phyloP scores from a whole-genome alignment of 2,329 filamentous ascomycete species.

The Magnaporthales sp. region DNA sequence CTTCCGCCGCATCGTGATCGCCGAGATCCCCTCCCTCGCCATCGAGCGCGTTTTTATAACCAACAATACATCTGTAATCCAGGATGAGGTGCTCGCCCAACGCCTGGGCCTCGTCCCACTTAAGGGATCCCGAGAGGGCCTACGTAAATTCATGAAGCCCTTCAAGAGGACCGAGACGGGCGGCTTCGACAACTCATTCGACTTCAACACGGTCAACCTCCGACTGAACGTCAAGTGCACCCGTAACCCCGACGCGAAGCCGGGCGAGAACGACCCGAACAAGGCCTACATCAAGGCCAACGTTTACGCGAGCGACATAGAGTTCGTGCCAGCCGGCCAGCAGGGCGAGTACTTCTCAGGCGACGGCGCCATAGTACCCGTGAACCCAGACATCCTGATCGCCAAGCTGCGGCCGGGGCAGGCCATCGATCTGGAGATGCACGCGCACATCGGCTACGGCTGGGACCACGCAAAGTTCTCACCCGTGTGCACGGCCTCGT shows the following conservation, averaged over 20 bases:
- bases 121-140: conserved; percentile 65
- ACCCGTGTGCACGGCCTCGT: conserved; percentile 88
- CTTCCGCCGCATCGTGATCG: conserved; percentile 90
- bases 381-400: conserved; percentile 88
- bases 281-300: conserved; percentile 82
- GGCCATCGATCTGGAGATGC: conserved; percentile 76
- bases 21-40: conserved; percentile 88
- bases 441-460: conserved; percentile 91
- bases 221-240: conserved; percentile 72
- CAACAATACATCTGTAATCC: conserved; percentile 96
- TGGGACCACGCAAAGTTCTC: conserved; percentile 96
- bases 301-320: conserved; percentile 70
- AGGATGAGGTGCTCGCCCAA: conserved; percentile 92
- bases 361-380: conserved; percentile 59
- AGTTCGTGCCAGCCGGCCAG: conserved; percentile 66
- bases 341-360: conserved; percentile 63
- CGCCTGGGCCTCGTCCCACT: conserved; percentile 87
- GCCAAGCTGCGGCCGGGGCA: conserved; percentile 91
- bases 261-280: conserved; percentile 68
- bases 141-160: conserved; percentile 73
- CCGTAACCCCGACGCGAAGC: conserved; percentile 62
- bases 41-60: conserved; percentile 89
- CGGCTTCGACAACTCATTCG: conserved; percentile 45
- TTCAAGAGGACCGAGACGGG: conserved; percentile 30
- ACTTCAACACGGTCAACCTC: conserved; percentile 83